Percentiles rank a stretch among this genome's conserved stretches.
Conservation (phyloP, 139 green algal genomes). For the Coelastrella sp. region DNA sequence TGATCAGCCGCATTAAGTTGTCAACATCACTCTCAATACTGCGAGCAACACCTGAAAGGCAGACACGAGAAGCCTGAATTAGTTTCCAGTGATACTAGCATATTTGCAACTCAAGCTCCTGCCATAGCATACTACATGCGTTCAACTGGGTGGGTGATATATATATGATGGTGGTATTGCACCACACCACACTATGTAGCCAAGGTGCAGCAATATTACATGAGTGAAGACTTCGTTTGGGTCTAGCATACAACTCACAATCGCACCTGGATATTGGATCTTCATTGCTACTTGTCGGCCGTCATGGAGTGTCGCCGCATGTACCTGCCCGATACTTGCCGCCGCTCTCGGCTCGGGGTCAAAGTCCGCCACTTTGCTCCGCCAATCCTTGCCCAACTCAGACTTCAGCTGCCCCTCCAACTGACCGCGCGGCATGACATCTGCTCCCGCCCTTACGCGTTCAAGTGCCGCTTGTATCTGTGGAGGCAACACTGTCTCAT, state of each 20-base stretch:
- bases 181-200: too few relatives aligned
- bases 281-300: conserved; percentile 87
- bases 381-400: conserved; percentile 86
- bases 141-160: too few relatives aligned
- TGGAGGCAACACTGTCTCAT: conserved; percentile 90
- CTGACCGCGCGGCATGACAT: conserved; percentile 94
- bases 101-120: too few relatives aligned
- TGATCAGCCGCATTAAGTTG: conserved; percentile 94
- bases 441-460: conserved; percentile 84
- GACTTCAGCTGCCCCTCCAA: conserved; percentile 80
- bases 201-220: too few relatives aligned
- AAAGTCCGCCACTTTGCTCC: conserved; percentile 73
- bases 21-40: conserved; percentile 95
- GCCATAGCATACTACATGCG: too few relatives aligned
- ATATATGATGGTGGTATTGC: too few relatives aligned
- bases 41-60: conserved; percentile 80
- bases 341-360: conserved; percentile 87
- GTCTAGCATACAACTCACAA: background rate
- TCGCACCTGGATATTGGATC: conserved; percentile 87
- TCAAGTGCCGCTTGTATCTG: conserved; percentile 87
- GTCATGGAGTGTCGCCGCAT: conserved; percentile 78
- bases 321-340: conserved; percentile 94
- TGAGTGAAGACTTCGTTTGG: too few relatives aligned
- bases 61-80: background rate
- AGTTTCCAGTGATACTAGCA: background rate